A percentile compares a stretch with the other conserved stretches of the same genome.
Conservation (phyloP, 1,139 yeast genomes). For the Candida pseudoviswanathii region DNA sequence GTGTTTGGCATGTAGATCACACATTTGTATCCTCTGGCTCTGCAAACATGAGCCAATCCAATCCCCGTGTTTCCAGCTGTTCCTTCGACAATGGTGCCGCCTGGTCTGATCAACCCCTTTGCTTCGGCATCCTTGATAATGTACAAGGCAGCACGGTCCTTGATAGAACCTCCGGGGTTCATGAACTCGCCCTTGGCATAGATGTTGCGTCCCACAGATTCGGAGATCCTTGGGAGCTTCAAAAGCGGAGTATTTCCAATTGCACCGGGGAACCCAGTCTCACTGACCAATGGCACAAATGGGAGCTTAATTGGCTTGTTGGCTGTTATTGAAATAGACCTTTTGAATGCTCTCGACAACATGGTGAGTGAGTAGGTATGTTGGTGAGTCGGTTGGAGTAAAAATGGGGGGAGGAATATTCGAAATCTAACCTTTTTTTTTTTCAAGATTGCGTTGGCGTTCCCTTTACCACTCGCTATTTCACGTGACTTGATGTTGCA, state of each 20-base stretch:
- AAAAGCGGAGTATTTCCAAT: slow-evolving; percentile 88
- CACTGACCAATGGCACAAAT: slow-evolving; percentile 62
- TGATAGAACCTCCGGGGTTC: slow-evolving; percentile 95
- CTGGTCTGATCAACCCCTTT: slow-evolving; percentile 64
- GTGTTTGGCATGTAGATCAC: slow-evolving; percentile 90
- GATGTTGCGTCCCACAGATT: slow-evolving; percentile 69
- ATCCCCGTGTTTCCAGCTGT: slow-evolving; percentile 79
- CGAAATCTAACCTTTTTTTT: no score
- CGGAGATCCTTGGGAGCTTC: slow-evolving; percentile 61
- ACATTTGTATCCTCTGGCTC: slow-evolving; percentile 81
- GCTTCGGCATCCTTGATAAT: slow-evolving; percentile 79
- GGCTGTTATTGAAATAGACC: slow-evolving; percentile 25
- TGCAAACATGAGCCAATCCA: slow-evolving; percentile 85
- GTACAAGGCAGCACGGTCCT: slow-evolving; percentile 86
- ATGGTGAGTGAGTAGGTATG: slow-evolving; percentile 3
- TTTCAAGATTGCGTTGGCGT: no score
- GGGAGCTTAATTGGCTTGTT: slow-evolving; percentile 36
- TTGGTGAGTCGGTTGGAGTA: no score
- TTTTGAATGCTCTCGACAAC: slow-evolving; percentile 17
- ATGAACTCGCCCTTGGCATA: slow-evolving; percentile 89
- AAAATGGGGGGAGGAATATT: no score
- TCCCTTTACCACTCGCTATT: no score
- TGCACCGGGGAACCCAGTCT: slow-evolving; percentile 69
- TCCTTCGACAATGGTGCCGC: slow-evolving; percentile 59
- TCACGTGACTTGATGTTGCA: no score